Evolutionary conservation across 306 rosid genomes (phyloP).

Genomic region (Sechiopsis laciniata): DNA sequence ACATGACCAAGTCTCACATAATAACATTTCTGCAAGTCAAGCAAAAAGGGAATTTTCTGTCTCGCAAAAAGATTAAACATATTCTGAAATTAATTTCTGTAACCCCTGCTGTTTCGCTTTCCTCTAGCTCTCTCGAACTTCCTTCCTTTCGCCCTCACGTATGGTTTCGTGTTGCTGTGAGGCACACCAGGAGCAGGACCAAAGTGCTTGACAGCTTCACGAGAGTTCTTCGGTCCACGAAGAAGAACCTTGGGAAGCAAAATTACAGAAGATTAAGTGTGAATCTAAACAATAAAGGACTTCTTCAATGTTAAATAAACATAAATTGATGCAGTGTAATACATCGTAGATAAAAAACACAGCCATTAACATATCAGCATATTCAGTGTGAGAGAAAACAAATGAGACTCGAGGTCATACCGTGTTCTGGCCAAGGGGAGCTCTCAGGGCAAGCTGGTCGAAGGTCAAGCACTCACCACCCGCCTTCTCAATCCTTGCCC

Average conservation of each 20-base stretch:
- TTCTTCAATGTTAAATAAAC: not conserved
- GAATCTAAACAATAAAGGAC: too few relatives aligned
- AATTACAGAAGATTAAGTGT: not conserved
- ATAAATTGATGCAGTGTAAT: not conserved
- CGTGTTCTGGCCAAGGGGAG: conserved; percentile 72
- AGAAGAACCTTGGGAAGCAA: conserved; percentile 46
- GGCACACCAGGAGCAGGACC: conserved; percentile 93
- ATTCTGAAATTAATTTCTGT: conserved; percentile 39
- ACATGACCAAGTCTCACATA: not conserved
- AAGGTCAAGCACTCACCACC: conserved; percentile 83
- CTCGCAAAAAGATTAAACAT: not conserved
- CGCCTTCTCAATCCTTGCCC: conserved; percentile 74
- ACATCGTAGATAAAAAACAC: not conserved
- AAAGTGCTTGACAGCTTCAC: conserved; percentile 82
- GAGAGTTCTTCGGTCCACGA: conserved; percentile 66
- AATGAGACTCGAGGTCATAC: conserved; percentile 22
- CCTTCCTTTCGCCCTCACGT: conserved; percentile 65
- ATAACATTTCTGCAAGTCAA: conserved; percentile 12
- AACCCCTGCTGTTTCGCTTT: conserved; percentile 65
- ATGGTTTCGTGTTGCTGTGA: conserved; percentile 73
- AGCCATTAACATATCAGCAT: not conserved
- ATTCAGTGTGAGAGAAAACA: not conserved
- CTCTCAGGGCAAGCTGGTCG: conserved; percentile 63
- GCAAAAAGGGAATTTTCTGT: conserved; percentile 23
- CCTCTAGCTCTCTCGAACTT: conserved; percentile 80